Base-by-base conservation (phyloP, 2,329 filamentous ascomycete genomes). In the Colletotrichum sp. region DNA sequence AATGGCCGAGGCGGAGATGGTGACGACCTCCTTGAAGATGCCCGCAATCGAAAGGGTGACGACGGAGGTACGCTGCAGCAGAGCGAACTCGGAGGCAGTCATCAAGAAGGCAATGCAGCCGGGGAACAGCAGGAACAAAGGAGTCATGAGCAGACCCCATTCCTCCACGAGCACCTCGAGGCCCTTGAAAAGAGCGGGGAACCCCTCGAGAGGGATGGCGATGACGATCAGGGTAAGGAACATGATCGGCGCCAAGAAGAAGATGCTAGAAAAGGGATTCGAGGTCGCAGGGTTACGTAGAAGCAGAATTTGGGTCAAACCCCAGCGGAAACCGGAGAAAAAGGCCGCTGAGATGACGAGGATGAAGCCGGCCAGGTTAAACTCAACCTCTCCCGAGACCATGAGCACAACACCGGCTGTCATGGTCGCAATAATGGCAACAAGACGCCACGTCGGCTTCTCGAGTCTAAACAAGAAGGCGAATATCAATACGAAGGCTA, bases 21-120 rank as follows among this genome's bases (percentile, higher is more conserved):
- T 99, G 69, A 99, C 93, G 54, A 98, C 97, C 85, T 99, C 97
- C 83, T 99, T 99, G 88, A 99, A 98, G 75, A 99, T 98, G 75
- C 97, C 97, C 76, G 96, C 98, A 78, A 99, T 98, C 66, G 94
- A 97, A 59, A 99, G 89, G 0, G 97, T 98, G 66, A 99, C 97
- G 67, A 99, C 97, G 2, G 94, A 97, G 1, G 96, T 98, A 62
- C 97, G 94, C 86, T 98, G 94, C 77, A 99, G 90, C 75, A 99
- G 90, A 67, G 97, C 96, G 82, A 98, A 99, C 84, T 99, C 97
- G 68, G 95, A 96, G 0, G 95, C 92, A 21, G 97, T 98, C 97
- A 99, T 99, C 76, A 95, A 90, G 82, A 99, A 99, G 3, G 97
- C 97, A 66, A 99, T 93, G 47, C 91, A 89, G 21, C 97, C 97